Evolutionary conservation across 2,329 filamentous ascomycete species (phyloP), one percentile per base, ranked within the genome.

Genomic region (Phialophora tarda): DNA sequence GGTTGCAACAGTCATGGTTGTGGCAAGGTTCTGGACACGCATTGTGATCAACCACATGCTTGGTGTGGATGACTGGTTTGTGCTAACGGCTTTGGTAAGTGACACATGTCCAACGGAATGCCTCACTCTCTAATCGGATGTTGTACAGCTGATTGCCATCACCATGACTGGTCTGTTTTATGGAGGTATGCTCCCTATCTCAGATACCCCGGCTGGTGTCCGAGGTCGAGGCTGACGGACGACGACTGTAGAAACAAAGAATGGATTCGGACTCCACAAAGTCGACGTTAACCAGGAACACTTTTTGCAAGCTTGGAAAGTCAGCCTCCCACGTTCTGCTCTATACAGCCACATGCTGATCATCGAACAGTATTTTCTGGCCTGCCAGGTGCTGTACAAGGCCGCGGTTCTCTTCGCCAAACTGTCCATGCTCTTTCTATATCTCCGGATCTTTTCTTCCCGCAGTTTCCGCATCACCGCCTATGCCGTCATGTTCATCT

Each of bases 321-420:
- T 61, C n/a, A 54, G 59, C 51, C 47, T 41, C 30, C 17, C 8
- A 12, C 47, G 2, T 24, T 21, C 11, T 41, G 11, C 23, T 26
- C 47, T n/a, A 11, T 21, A 53, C 6, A 28, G 12, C 7, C 21
- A 26, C 34, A 54, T 5, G 14, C 59, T 61, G 14, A 61, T 30
- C 14, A 8, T 24, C n/a, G 28, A 17, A 54, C 30, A 61, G 59
- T 61, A 61, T 32, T 61, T 61, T 11, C 59, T 61, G 2, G 47
- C 59, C 14, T 61, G 59, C 59, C 59, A 61, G 34, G 59, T 61
- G 30, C 30, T 61, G 50, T 61, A 61, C 48, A 61, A 61, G 48
- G 59, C 59, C 28, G 59, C 59, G 44, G 59, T 30, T 44, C 59
- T 61, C 21, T 61, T 61, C 32, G 59, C 59, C 7, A 61, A 61